phyloP scores from a whole-genome alignment of 345 rosid species.

The Camelina laxa region DNA sequence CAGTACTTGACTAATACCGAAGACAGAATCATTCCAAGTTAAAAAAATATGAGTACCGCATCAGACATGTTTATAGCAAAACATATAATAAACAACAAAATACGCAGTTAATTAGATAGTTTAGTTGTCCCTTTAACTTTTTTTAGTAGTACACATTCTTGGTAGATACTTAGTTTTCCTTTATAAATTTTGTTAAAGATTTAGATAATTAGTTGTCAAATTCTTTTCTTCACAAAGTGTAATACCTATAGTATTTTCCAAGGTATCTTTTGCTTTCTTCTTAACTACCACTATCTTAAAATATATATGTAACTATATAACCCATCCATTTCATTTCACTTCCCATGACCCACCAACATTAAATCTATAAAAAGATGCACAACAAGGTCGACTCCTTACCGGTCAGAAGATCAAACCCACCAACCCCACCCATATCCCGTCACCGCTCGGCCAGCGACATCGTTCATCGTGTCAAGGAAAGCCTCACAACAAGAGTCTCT shows the following conservation, averaged over 20 bases:
- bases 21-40: too few relatives aligned
- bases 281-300: not conserved
- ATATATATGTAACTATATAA: constrained; percentile 31
- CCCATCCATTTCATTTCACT: not conserved
- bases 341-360: constrained; percentile 27
- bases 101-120: too few relatives aligned
- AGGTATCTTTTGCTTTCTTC: constrained; percentile 36
- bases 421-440: constrained; percentile 36
- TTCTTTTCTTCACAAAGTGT: constrained; percentile 55
- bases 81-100: too few relatives aligned
- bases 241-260: constrained; percentile 28
- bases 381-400: constrained; percentile 37
- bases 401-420: constrained; percentile 26
- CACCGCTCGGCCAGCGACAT: constrained; percentile 53
- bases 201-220: constrained; percentile 27
- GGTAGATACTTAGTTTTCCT: not conserved
- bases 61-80: too few relatives aligned
- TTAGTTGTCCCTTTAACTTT: not conserved
- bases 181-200: not conserved
- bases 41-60: too few relatives aligned
- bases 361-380: constrained; percentile 41
- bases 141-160: not conserved
- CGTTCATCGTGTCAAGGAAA: constrained; percentile 64
- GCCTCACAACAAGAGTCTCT: constrained; percentile 64
- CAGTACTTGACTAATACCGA: too few relatives aligned